Conservation (phyloP, 2,329 filamentous ascomycete species). For the Grosmannia huntii region DNA sequence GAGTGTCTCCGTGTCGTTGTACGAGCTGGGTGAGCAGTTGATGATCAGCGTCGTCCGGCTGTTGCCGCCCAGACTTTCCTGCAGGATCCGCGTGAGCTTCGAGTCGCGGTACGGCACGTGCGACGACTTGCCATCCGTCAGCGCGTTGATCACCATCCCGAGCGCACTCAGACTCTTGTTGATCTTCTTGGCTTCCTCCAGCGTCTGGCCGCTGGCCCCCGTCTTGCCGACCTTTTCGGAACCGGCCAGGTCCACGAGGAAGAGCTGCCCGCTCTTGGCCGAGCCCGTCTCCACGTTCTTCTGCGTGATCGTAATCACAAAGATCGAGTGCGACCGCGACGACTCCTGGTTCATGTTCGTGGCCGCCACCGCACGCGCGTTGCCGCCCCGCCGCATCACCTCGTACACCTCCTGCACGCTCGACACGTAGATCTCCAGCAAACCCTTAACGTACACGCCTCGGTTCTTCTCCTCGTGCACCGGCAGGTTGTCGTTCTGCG, state of each 20-base stretch:
- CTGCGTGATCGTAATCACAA: conserved; percentile 91
- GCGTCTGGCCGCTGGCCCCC: conserved; percentile 87
- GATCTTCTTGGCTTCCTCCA: conserved; percentile 99
- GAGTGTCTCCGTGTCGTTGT: conserved; percentile 91
- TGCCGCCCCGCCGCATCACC: conserved; percentile 86
- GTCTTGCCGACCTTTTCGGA: conserved; percentile 99
- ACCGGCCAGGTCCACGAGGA: conserved; percentile 94
- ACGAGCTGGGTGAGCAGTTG: conserved; percentile 97
- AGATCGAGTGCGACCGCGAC: conserved; percentile 95
- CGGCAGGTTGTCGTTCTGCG: conserved; percentile 89
- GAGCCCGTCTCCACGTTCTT: conserved; percentile 96
- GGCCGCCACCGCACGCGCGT: conserved; percentile 78
- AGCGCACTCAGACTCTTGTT: conserved; percentile 98
- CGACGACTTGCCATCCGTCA: conserved; percentile 93
- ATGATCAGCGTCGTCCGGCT: conserved; percentile 97
- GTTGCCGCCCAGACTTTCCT: conserved; percentile 96
- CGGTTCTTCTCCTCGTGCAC: conserved; percentile 97
- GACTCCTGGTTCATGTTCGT: conserved; percentile 99
- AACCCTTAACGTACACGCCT: conserved; percentile 91
- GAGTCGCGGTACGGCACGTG: conserved; percentile 96
- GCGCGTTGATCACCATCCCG: conserved; percentile 96
- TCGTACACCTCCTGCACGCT: conserved; percentile 94
- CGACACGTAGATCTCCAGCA: conserved; percentile 89
- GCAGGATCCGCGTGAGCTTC: conserved; percentile 90
- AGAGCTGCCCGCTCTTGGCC: conserved; percentile 90